These are phyloP conservation scores for Nakazawaea ishiwadae DNA, from an alignment of 805 yeast species.

Conservation along the genomic window DNA sequence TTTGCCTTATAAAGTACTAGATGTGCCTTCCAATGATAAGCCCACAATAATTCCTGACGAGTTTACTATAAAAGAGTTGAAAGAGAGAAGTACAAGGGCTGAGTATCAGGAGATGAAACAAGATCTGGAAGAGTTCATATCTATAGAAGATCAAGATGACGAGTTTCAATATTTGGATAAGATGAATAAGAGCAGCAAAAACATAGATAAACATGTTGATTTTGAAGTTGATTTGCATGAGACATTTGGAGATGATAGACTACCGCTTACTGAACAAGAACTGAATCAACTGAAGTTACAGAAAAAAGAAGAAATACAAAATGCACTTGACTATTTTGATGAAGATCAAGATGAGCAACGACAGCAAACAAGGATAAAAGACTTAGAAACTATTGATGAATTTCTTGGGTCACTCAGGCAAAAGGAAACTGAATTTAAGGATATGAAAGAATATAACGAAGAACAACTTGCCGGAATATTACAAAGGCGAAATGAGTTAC, in stretches of 20 bases:
- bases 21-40: background rate
- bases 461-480: background rate
- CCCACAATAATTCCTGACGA: constrained; percentile 17
- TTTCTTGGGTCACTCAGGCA: background rate
- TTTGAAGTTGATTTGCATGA: constrained; percentile 19
- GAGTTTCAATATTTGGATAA: constrained; percentile 10
- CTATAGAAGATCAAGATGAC: constrained; percentile 12
- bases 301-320: constrained; percentile 27
- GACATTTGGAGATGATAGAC: constrained; percentile 21
- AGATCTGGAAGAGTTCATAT: constrained; percentile 6
- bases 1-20: background rate
- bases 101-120: constrained; percentile 9
- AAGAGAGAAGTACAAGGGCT: constrained; percentile 18
- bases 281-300: constrained; percentile 19
- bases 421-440: constrained; percentile 1
- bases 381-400: background rate
- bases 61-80: constrained; percentile 17
- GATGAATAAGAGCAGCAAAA: constrained; percentile 2
- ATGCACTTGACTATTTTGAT: constrained; percentile 26
- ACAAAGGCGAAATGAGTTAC: background rate
- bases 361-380: background rate
- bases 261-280: constrained; percentile 26
- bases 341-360: constrained; percentile 15
- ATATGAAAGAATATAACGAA: background rate
- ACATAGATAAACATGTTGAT: constrained; percentile 14